These are phyloP conservation scores for Penicillium fuscoglaucum DNA, from an alignment of 2,329 filamentous ascomycete genomes.

Conservation along the genomic window DNA sequence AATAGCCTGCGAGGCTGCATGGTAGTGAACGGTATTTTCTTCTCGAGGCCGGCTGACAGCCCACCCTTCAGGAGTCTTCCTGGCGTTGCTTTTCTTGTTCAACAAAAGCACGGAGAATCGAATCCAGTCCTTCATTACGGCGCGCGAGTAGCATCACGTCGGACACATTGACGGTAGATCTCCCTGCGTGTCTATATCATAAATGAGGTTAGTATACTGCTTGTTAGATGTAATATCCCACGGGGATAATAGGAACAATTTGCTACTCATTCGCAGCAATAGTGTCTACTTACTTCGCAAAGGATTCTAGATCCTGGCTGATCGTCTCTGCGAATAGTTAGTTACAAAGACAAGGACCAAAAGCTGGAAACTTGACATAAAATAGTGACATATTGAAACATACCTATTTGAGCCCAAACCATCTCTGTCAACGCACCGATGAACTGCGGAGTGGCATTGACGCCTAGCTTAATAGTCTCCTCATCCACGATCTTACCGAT, in stretches of 20 bases:
- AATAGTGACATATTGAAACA: conserved; percentile 28
- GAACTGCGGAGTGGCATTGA: conserved; percentile 89
- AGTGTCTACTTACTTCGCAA: conserved; percentile 52
- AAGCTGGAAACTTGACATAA: not conserved
- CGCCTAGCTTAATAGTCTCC: conserved; percentile 68
- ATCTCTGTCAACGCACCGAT: conserved; percentile 83
- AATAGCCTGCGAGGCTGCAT: not conserved
- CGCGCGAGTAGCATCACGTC: conserved; percentile 86
- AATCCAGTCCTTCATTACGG: conserved; percentile 80
- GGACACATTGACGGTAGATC: conserved; percentile 75
- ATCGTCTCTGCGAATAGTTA: conserved; percentile 48
- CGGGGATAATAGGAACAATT: not conserved
- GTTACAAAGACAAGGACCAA: not conserved
- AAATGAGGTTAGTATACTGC: conserved; percentile 17
- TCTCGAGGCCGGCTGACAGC: not conserved
- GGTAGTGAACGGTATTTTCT: not conserved
- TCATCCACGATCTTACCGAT: conserved; percentile 88
- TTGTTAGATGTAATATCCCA: not conserved
- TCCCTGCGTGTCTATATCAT: conserved; percentile 71
- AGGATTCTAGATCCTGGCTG: conserved; percentile 63
- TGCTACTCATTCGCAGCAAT: not conserved
- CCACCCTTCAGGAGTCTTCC: conserved; percentile 24
- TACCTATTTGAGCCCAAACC: conserved; percentile 84
- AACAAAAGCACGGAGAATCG: conserved; percentile 59
- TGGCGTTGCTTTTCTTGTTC: conserved; percentile 31